Conservation (phyloP, 352 stramenopile species). For the Albugo candida region DNA sequence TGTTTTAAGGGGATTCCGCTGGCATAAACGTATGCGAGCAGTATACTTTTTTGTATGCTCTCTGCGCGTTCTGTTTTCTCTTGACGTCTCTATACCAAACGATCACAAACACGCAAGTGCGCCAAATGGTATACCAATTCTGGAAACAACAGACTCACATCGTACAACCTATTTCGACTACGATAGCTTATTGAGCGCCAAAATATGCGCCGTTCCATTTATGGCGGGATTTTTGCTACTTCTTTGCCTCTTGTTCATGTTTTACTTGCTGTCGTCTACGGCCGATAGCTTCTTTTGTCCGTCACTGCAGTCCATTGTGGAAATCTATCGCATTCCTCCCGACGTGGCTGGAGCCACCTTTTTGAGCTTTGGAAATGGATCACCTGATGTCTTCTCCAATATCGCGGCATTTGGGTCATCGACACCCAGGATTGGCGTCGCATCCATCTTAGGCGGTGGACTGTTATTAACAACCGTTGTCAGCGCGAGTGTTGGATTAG, state of each 20-base stretch:
- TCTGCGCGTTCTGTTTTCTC: too few relatives aligned
- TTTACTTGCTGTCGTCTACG: conserved; percentile 65
- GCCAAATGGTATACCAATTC: too few relatives aligned
- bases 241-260: conserved; percentile 6
- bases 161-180: too few relatives aligned
- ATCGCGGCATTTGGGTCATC: conserved; percentile 44
- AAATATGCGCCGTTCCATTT: too few relatives aligned
- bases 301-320: conserved; percentile 47
- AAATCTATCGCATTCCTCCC: conserved; percentile 52
- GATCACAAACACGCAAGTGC: too few relatives aligned
- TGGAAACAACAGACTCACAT: too few relatives aligned
- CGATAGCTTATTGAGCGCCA: too few relatives aligned
- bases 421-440: conserved; percentile 46
- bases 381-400: conserved; percentile 62
- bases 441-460: conserved; percentile 43
- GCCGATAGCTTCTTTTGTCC: conserved; percentile 71
- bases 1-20: too few relatives aligned
- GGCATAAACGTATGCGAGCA: too few relatives aligned
- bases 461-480: conserved; percentile 63
- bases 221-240: too few relatives aligned
- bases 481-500: conserved; percentile 41
- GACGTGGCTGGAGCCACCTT: conserved; percentile 62
- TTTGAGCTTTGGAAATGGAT: conserved; percentile 64
- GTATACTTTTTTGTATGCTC: too few relatives aligned
- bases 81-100: too few relatives aligned